Evolutionary conservation across 495 filamentous ascomycete species (phyloP).

Genomic region (Daldinia loculata): DNA sequence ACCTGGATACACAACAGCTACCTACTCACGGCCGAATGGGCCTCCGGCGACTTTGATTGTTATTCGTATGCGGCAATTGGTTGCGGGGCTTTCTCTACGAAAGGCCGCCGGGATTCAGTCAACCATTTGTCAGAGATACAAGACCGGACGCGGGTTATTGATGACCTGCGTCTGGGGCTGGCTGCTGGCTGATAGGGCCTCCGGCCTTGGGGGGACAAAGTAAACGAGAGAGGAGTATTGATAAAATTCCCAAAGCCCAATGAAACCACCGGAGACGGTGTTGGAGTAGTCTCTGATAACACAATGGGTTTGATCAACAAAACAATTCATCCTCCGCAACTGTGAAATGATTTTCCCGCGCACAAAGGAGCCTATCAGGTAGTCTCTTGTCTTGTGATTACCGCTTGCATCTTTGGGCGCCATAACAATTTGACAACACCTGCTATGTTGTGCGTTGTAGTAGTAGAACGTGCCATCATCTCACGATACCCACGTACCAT

Average conservation of each 20-base stretch:
- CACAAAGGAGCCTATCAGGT: slow-evolving; percentile 10
- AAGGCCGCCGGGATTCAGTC: slow-evolving; percentile 24
- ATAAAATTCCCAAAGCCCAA: slow-evolving; percentile 15
- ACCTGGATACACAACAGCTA: slow-evolving; percentile 27
- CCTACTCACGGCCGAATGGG: slow-evolving; percentile 31
- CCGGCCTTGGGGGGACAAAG: background rate
- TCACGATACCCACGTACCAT: slow-evolving; percentile 27
- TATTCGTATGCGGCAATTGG: slow-evolving; percentile 35
- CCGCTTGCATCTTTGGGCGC: slow-evolving; percentile 3
- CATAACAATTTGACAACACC: slow-evolving; percentile 12
- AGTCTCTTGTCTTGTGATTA: slow-evolving; percentile 24
- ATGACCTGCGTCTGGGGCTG: slow-evolving; percentile 38
- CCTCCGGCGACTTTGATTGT: slow-evolving; percentile 10
- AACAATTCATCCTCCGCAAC: slow-evolving; percentile 11
- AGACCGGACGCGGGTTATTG: slow-evolving; percentile 38
- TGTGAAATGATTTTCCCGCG: slow-evolving; percentile 4
- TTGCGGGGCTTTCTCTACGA: slow-evolving; percentile 30
- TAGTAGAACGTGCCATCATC: slow-evolving; percentile 35
- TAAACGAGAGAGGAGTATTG: slow-evolving; percentile 1
- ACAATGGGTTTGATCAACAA: slow-evolving; percentile 19
- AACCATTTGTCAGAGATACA: slow-evolving; percentile 41
- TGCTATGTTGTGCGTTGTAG: slow-evolving; percentile 6
- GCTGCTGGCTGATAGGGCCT: slow-evolving; percentile 32
- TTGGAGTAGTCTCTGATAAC: slow-evolving; percentile 14
- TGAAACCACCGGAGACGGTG: slow-evolving; percentile 17